phyloP scores from a whole-genome alignment of 352 stramenopile species.

The Pseudoperonospora humuli region DNA sequence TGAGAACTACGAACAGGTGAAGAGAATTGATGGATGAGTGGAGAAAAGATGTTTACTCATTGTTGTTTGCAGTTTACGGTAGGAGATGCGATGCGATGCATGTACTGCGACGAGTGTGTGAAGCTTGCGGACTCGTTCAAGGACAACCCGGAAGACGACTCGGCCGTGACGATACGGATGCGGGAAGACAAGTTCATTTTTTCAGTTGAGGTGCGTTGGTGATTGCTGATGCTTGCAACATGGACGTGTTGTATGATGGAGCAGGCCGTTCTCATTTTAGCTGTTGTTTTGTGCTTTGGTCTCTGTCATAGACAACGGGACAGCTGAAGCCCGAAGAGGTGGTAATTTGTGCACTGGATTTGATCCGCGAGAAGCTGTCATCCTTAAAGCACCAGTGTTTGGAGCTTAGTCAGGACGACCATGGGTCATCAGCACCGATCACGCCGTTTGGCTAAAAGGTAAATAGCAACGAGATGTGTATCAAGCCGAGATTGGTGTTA shows the following conservation, averaged over 20 bases:
- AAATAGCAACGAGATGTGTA: constrained; percentile 9
- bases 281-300: not conserved
- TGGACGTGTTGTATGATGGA: not conserved
- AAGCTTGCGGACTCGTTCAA: constrained; percentile 90
- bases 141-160: constrained; percentile 92
- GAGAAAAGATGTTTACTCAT: not conserved
- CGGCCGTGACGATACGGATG: constrained; percentile 87
- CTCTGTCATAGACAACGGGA: constrained; percentile 52
- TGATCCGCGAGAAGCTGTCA: constrained; percentile 82
- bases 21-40: not conserved
- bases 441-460: constrained; percentile 69
- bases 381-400: constrained; percentile 83
- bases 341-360: constrained; percentile 78
- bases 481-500: constrained; percentile 10
- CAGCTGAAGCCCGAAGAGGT: constrained; percentile 80
- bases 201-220: constrained; percentile 83
- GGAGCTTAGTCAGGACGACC: constrained; percentile 78
- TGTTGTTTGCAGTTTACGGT: constrained; percentile 40
- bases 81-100: constrained; percentile 76
- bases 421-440: constrained; percentile 49
- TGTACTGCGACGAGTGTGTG: constrained; percentile 94
- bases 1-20: constrained; percentile 77
- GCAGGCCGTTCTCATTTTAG: constrained; percentile 1
- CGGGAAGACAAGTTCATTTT: constrained; percentile 94
- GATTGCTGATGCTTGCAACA: not conserved